Conservation (phyloP, 2,329 filamentous ascomycete species). For the Alternaria sp. region DNA sequence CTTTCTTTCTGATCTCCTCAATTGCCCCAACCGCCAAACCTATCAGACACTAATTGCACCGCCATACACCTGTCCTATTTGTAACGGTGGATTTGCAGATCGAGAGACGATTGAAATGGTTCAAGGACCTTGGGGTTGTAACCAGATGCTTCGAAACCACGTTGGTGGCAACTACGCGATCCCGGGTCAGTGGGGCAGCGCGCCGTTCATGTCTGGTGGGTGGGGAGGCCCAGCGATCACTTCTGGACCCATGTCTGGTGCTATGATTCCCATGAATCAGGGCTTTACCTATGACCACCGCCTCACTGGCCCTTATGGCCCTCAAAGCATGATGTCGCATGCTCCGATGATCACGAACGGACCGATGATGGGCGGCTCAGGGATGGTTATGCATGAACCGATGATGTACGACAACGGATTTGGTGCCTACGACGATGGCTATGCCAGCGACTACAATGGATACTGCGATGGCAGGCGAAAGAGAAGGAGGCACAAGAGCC, state of each 20-base stretch:
- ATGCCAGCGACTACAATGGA: slow-evolving; percentile 12
- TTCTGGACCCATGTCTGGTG: slow-evolving; percentile 17
- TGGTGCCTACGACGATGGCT: slow-evolving; percentile 10
- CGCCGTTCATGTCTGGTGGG: slow-evolving; percentile 17
- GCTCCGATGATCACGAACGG: slow-evolving; percentile 5
- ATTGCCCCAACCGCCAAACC: slow-evolving; percentile 48
- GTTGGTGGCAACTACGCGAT: slow-evolving; percentile 33
- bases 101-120: slow-evolving; percentile 41
- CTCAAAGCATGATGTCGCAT: slow-evolving; percentile 7
- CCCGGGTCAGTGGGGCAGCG: slow-evolving; percentile 35
- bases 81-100: slow-evolving; percentile 36
- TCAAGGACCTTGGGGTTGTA: slow-evolving; percentile 41
- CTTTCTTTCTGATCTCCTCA: slow-evolving; percentile 48
- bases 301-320: slow-evolving; percentile 25
- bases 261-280: slow-evolving; percentile 14
- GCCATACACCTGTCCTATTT: slow-evolving; percentile 35
- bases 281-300: slow-evolving; percentile 25
- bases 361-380: not conserved
- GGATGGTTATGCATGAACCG: slow-evolving; percentile 5
- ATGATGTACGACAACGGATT: not conserved
- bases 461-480: slow-evolving; percentile 10
- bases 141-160: slow-evolving; percentile 37
- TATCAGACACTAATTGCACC: slow-evolving; percentile 36
- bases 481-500: slow-evolving; percentile 24
- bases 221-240: slow-evolving; percentile 15